A percentile compares a stretch with the other conserved stretches of the same genome.
Conservation (phyloP, 345 rosid species). For the Citrus mangshanensis region DNA sequence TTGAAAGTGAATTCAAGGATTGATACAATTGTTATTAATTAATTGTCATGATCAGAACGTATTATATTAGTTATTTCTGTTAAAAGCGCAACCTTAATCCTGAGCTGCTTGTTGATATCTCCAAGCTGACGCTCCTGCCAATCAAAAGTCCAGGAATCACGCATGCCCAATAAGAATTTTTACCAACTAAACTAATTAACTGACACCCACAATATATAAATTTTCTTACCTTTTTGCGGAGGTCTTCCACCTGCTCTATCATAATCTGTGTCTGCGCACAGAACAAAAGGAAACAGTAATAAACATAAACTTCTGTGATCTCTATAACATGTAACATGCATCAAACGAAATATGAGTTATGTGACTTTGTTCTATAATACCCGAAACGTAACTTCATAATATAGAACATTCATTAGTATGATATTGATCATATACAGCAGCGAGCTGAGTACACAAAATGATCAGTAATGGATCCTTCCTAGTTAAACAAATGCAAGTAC, state of each 20-base stretch:
- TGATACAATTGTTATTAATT: not conserved
- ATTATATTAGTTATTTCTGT: too few species aligned
- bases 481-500: constrained; percentile 23
- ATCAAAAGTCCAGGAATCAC: not conserved
- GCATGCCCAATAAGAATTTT: too few species aligned
- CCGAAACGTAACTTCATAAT: too few species aligned
- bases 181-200: too few species aligned
- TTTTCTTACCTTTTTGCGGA: constrained; percentile 61
- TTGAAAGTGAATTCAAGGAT: not conserved
- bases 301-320: not conserved
- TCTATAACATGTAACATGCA: not conserved
- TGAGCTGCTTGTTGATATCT: constrained; percentile 83
- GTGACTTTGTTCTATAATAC: too few species aligned
- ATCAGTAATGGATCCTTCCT: not conserved
- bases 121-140: constrained; percentile 86
- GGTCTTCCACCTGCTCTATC: constrained; percentile 84
- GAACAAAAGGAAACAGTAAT: not conserved
- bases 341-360: not conserved
- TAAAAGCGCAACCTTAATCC: constrained; percentile 46
- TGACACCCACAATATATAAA: not conserved
- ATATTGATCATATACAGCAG: not conserved
- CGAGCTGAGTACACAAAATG: too few species aligned
- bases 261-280: constrained; percentile 59
- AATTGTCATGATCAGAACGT: too few species aligned
- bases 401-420: not conserved